Base-by-base conservation (phyloP, 257 asterid genomes). In the Solanum appendiculatum region DNA sequence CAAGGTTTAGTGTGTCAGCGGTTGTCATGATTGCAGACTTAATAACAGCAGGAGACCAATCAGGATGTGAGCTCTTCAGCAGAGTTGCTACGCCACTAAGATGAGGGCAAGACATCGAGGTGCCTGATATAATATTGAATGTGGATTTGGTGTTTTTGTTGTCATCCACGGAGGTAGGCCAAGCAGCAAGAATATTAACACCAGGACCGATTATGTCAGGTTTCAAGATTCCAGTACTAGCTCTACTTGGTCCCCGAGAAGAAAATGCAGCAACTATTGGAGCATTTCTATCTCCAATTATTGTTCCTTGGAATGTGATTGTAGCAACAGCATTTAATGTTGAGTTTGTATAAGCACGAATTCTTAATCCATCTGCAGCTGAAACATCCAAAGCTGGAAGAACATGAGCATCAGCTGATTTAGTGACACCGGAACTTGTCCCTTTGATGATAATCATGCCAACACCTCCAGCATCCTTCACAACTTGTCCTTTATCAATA, bases 181-280 rank as follows among this genome's bases (percentile, higher is more conserved):
- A 94, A 9, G 94, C 93, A 2, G 94, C 94, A 1, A 93, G 86
- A 54, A 94, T 91, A 81, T 91, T 93, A 58, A 83, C 91, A 1
- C 96, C 97, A 0, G 97, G 97, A 63, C 95, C 95, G 7, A 93
- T 46, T 5, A 94, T 91, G 31, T 94, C 97, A 1, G 96, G 98
- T 68, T 94, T 94, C 34, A 94, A 69, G 54, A 94, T 93, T 1
- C 97, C 95, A 0, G 69, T 92, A 60, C 93, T 92, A 2, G 25
- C 40, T 2, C 0, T 0, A 51, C 44, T 91, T 0, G 97, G 97
- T 3, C 96, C 97, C 2, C 95, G 64, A 2, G 95, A 80, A 0
- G 98, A 94, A 83, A 91, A 93, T 2, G 86, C 51, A 1, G 94
- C 92, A 27, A 94, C 91, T 0, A 37, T 25, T 0, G 96, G 98